A percentile compares a stretch with the other conserved stretches of the same genome.
Conservation (phyloP, 768 basidiomycete species). For the Tylopilus sp. region DNA sequence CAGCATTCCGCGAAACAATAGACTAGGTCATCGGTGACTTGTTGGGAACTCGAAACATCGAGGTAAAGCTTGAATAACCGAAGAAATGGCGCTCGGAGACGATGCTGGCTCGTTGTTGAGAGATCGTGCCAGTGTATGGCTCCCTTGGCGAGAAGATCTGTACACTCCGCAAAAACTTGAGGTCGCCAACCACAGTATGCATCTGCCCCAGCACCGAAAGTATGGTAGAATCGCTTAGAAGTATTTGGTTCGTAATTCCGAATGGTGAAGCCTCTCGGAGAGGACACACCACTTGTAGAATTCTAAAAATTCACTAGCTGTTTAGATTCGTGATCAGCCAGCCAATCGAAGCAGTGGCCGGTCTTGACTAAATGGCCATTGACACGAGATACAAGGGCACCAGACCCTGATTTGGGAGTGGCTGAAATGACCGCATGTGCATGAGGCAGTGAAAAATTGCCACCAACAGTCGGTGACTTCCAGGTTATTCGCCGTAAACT, state of each 20-base stretch:
- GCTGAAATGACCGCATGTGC: too few species aligned
- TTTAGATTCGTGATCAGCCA: too few species aligned
- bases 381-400: too few species aligned
- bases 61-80: constrained; percentile 67
- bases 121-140: constrained; percentile 64
- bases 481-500: too few species aligned
- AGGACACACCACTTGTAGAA: too few species aligned
- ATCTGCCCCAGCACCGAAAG: constrained; percentile 58
- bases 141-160: constrained; percentile 58
- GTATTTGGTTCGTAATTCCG: background rate
- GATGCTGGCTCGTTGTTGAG: constrained; percentile 60
- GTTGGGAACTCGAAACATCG: constrained; percentile 55
- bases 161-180: constrained; percentile 21
- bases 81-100: constrained; percentile 74
- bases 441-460: too few species aligned
- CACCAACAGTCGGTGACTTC: too few species aligned
- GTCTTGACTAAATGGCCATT: too few species aligned
- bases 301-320: too few species aligned
- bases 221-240: constrained; percentile 26
- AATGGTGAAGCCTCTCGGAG: too few species aligned
- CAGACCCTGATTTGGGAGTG: too few species aligned
- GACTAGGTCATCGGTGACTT: constrained; percentile 69
- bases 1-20: constrained; percentile 66
- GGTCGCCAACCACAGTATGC: constrained; percentile 41
- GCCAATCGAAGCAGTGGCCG: too few species aligned